Base-by-base conservation (phyloP, 129 eudicot genomes). In the Artemisia argyi region DNA sequence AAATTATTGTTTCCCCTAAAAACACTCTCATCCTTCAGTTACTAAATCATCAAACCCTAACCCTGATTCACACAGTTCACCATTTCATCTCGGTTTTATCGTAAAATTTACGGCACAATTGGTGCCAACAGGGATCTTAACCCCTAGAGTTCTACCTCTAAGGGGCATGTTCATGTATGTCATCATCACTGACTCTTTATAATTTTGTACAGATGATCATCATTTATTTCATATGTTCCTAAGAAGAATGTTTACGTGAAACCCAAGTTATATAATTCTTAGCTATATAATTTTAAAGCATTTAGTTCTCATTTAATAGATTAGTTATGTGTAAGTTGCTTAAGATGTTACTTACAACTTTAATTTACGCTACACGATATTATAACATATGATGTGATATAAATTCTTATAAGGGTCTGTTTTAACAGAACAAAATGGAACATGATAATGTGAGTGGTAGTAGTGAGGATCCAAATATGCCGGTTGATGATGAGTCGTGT, bases 1-100 rank as follows among this genome's bases (percentile, higher is more conserved):
- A 11, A n/a, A 54, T 52, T 7, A 35, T 6, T 35, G 8, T 39
- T 61, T 69, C 67, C 47, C 87, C 87, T 80, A 72, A 74, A 72
- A 74, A n/a, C 57, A 26, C 73, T 82, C 82, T 71, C 65, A 52
- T 3, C 85, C 93, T 75, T 84, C 78, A 65, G 49, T 81, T 76
- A 46, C 57, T 28, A 24, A 55, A 61, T 70, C 76, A 77, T 65
- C 83, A 79, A 80, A 73, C 77, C 83, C 85, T 80, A 75, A 70
- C 79, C 73, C 78, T 54, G 75, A 69, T 26, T 71, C 82, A 61
- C 13, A 19, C 7, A 17, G 48, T 76, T 56, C 11, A 6, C 10
- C 32, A 48, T 28, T 68, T 19, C 32, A 16, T 56, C 65, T 68
- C 44, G 64, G 66, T 68, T 39, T 62, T 20, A 62, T 19, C 17